Conservation (phyloP, 208 protist species). For the Trypanosoma conorhini region DNA sequence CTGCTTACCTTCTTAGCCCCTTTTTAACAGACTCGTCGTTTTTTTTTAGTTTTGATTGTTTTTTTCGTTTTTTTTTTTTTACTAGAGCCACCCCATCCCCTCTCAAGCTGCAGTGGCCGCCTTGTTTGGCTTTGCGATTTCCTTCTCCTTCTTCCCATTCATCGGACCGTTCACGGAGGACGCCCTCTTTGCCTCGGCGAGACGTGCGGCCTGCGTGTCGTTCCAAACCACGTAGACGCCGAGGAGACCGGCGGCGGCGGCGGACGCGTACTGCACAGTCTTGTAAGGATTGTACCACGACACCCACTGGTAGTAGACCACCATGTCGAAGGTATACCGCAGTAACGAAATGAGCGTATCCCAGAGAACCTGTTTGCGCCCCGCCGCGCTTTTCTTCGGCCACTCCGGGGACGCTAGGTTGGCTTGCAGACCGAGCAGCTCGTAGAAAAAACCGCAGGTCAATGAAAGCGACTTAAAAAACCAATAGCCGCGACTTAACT, state of each 20-base stretch:
- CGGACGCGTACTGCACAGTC: slow-evolving; percentile 68
- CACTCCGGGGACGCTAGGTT: slow-evolving; percentile 14
- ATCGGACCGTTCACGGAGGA: not conserved
- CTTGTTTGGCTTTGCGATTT: not conserved
- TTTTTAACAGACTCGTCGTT: not conserved
- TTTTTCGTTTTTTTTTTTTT: no score
- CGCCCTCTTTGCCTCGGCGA: not conserved
- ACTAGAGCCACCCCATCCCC: not conserved
- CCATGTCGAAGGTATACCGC: slow-evolving; percentile 86
- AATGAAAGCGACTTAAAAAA: slow-evolving; percentile 91
- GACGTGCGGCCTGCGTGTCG: slow-evolving; percentile 32
- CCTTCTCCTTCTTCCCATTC: slow-evolving; percentile 2
- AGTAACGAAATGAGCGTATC: slow-evolving; percentile 53
- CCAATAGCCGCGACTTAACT: slow-evolving; percentile 76
- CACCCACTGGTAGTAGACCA: slow-evolving; percentile 92
- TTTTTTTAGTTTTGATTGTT: not conserved
- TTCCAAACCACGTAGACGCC: slow-evolving; percentile 82
- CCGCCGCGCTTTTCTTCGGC: slow-evolving; percentile 16
- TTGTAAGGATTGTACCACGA: slow-evolving; percentile 73
- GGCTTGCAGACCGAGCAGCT: slow-evolving; percentile 34
- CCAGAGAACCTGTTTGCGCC: slow-evolving; percentile 35
- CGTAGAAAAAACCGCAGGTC: slow-evolving; percentile 61
- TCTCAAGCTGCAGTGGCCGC: not conserved
- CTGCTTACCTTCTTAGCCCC: not conserved
- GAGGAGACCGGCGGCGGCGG: slow-evolving; percentile 65